Evolutionary conservation across 1,284 basidiomycete genomes (phyloP).

Genomic region (Austropuccinia psidii): DNA sequence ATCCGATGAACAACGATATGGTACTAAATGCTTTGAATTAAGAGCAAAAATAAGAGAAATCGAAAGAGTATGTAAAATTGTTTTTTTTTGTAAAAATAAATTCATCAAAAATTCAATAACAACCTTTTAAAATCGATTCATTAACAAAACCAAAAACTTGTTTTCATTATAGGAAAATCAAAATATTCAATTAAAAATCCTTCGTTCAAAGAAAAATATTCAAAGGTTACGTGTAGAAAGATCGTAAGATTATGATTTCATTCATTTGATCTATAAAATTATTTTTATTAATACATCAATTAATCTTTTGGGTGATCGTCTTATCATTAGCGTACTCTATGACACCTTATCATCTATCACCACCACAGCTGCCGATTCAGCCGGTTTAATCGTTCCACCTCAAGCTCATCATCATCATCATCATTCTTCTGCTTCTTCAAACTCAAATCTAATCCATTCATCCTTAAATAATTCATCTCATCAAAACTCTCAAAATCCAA

Average conservation of each 20-base stretch:
- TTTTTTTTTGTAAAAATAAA: neutral
- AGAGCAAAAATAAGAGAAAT: slow-evolving; percentile 26
- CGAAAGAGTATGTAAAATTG: slow-evolving; percentile 12
- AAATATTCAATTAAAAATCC: slow-evolving; percentile 24
- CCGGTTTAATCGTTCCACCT: neutral
- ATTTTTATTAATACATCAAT: neutral
- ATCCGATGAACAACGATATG: slow-evolving; percentile 33
- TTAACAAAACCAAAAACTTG: neutral
- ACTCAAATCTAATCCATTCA: neutral
- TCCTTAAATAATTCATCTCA: neutral
- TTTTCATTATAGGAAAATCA: slow-evolving; percentile 26
- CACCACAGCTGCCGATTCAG: neutral
- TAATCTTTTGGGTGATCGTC: neutral
- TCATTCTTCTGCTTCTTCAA: neutral
- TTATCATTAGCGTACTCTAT: slow-evolving; percentile 28
- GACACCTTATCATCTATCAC: slow-evolving; percentile 21
- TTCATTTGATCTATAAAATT: neutral
- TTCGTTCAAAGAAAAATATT: slow-evolving; percentile 32
- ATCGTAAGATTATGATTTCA: neutral
- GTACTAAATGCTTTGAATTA: slow-evolving; percentile 25
- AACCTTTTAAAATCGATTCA: neutral
- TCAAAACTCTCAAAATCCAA: neutral
- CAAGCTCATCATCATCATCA: neutral
- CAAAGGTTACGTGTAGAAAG: slow-evolving; percentile 19
- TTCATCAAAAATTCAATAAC: neutral